Evolutionary conservation across 1,284 basidiomycete species (phyloP).

Genomic region (Leccinum glutinopallens): DNA sequence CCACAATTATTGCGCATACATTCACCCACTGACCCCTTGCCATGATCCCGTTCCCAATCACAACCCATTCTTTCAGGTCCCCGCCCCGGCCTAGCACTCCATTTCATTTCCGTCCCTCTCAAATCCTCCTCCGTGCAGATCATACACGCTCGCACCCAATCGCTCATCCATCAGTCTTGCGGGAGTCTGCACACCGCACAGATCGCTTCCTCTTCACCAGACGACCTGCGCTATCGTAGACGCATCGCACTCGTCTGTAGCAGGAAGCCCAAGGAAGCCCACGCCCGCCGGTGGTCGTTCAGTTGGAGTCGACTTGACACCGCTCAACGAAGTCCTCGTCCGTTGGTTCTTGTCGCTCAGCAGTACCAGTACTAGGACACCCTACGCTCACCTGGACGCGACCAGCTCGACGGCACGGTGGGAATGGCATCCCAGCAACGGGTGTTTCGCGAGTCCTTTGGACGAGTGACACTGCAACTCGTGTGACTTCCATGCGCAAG

Average conservation of each 20-base stretch:
- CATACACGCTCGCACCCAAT: conserved; percentile 21
- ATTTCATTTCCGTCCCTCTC: conserved; percentile 11
- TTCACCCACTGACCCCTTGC: neutral
- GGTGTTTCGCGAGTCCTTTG: conserved; percentile 9
- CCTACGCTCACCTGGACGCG: neutral
- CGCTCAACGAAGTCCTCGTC: conserved; percentile 25
- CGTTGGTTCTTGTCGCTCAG: conserved; percentile 18
- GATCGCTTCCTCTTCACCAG: conserved; percentile 4
- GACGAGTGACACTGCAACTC: conserved; percentile 1
- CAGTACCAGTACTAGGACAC: neutral
- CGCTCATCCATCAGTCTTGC: conserved; percentile 24
- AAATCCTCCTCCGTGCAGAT: conserved; percentile 16
- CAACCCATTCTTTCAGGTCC: conserved; percentile 13
- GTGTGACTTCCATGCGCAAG: neutral
- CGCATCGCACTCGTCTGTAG: neutral
- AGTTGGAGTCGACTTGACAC: conserved; percentile 11
- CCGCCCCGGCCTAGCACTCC: conserved; percentile 4
- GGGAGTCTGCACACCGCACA: conserved; percentile 5
- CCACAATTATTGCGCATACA: neutral
- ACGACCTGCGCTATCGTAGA: conserved; percentile 5
- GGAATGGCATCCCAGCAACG: neutral
- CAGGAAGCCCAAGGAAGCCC: neutral
- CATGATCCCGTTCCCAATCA: conserved; percentile 16
- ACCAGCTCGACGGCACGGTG: neutral
- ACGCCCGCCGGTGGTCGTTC: neutral